Conservation (phyloP, 1,284 basidiomycete genomes). For the Ganoderma resinaceum region DNA sequence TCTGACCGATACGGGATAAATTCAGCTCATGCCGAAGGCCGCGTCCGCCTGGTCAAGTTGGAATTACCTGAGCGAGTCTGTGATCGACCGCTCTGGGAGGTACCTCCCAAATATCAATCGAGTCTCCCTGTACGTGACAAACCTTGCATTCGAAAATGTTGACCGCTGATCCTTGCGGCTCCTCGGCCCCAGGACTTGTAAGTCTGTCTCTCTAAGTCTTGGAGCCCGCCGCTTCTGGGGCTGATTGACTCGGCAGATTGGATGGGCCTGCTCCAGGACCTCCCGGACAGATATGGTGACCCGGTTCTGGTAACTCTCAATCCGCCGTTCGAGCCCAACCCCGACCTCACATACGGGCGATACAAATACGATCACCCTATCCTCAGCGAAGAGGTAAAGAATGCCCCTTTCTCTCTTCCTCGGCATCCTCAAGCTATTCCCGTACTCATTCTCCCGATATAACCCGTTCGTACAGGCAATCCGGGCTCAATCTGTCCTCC, state of each 20-base stretch:
- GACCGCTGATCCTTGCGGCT: not conserved
- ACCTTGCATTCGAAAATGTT: not conserved
- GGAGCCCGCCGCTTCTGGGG: not conserved
- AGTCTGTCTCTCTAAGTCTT: constrained; percentile 15
- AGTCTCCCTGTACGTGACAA: constrained; percentile 65
- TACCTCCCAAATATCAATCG: constrained; percentile 60
- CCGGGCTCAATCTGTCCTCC: constrained; percentile 61
- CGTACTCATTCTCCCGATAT: not conserved
- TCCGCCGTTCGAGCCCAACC: constrained; percentile 69
- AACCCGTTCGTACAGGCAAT: constrained; percentile 49
- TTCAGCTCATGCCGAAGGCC: constrained; percentile 71
- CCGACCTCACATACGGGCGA: constrained; percentile 54
- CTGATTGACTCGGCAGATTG: constrained; percentile 32
- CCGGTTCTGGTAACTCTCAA: constrained; percentile 83
- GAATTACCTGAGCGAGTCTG: constrained; percentile 73
- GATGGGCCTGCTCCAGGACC: constrained; percentile 84
- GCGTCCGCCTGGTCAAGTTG: constrained; percentile 75
- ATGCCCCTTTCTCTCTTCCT: constrained; percentile 11
- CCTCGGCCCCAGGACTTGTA: constrained; percentile 50
- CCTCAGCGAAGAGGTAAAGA: constrained; percentile 53
- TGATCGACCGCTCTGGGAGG: constrained; percentile 43
- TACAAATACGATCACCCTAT: constrained; percentile 79
- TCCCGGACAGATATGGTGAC: constrained; percentile 64
- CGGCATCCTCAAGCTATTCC: constrained; percentile 10
- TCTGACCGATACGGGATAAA: not conserved